A percentile compares a stretch with the other conserved stretches of the same genome.
Evolutionary conservation across 192 early-diverging fungal species (phyloP).

Genomic region (Umbelopsis sp.): DNA sequence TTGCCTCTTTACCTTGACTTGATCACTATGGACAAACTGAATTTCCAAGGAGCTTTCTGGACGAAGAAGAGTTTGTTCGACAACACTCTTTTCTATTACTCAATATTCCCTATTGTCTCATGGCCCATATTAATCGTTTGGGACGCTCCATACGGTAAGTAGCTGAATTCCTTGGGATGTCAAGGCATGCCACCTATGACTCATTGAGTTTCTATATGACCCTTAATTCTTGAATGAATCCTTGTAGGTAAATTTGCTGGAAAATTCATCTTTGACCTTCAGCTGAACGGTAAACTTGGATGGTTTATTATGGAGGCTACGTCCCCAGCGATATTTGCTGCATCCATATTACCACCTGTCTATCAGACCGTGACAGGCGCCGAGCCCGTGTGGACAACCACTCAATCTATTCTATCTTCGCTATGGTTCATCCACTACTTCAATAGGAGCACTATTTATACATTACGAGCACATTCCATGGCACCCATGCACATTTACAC

Average conservation of each 20-base stretch:
- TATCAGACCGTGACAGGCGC: conserved; percentile 1
- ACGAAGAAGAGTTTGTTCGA: background rate
- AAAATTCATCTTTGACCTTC: conserved; percentile 4
- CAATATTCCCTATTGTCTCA: background rate
- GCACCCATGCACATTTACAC: conserved; percentile 29
- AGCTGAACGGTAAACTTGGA: conserved; percentile 31
- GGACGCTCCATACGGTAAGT: conserved; percentile 9
- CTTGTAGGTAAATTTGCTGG: conserved; percentile 18
- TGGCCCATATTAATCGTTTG: background rate
- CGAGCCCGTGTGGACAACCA: conserved; percentile 12
- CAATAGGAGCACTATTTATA: conserved; percentile 35
- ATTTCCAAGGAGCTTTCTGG: background rate
- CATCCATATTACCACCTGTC: conserved; percentile 4
- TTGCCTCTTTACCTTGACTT: background rate
- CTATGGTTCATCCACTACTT: conserved; percentile 40
- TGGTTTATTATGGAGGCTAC: conserved; percentile 42
- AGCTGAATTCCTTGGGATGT: background rate
- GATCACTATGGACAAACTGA: background rate
- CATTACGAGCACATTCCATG: conserved; percentile 30
- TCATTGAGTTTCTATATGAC: too few species aligned
- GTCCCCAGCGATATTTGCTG: conserved; percentile 29
- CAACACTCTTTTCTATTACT: background rate
- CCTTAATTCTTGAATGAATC: too few species aligned
- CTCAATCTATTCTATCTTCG: conserved; percentile 23
- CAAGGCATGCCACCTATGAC: background rate